These are phyloP conservation scores for Nemophila menziesii DNA, from an alignment of 257 asterid species.

Conservation along the genomic window DNA sequence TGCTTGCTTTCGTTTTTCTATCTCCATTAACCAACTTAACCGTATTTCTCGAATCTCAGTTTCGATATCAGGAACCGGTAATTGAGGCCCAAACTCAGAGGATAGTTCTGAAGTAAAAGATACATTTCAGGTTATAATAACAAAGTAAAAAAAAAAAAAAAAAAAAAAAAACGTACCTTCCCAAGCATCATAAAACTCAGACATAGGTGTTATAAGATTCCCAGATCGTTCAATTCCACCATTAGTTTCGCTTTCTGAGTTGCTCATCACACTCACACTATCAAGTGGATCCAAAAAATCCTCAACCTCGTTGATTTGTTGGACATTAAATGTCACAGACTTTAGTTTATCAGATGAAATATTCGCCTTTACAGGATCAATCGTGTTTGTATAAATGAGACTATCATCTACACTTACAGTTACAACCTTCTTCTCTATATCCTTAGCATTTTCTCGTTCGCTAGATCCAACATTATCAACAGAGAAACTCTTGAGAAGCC, in stretches of 20 bases:
- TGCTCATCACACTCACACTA: constrained; percentile 45
- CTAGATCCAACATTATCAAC: constrained; percentile 47
- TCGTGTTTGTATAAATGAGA: constrained; percentile 13
- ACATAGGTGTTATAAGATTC: constrained; percentile 36
- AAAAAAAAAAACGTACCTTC: constrained; percentile 43
- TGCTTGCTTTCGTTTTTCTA: constrained; percentile 72
- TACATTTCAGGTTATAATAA: constrained; percentile 2
- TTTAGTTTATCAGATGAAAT: constrained; percentile 20
- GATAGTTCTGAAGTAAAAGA: constrained; percentile 60
- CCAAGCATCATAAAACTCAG: constrained; percentile 97
- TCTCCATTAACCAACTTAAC: constrained; percentile 64
- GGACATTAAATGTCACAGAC: constrained; percentile 28
- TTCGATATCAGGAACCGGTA: constrained; percentile 39
- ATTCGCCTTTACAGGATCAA: constrained; percentile 15
- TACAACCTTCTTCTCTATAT: constrained; percentile 15
- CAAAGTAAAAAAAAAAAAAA: too few relatives aligned
- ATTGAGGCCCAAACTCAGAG: constrained; percentile 50
- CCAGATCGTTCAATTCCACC: constrained; percentile 32
- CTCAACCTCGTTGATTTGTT: constrained; percentile 28
- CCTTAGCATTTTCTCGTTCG: constrained; percentile 21
- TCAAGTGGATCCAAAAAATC: constrained; percentile 57
- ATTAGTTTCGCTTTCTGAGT: constrained; percentile 44
- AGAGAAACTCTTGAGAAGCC: constrained; percentile 73
- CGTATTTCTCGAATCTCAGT: constrained; percentile 60
- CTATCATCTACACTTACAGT: constrained; percentile 20